Base-by-base conservation (phyloP, 2,329 filamentous ascomycete species). In the Periconia digitata region DNA sequence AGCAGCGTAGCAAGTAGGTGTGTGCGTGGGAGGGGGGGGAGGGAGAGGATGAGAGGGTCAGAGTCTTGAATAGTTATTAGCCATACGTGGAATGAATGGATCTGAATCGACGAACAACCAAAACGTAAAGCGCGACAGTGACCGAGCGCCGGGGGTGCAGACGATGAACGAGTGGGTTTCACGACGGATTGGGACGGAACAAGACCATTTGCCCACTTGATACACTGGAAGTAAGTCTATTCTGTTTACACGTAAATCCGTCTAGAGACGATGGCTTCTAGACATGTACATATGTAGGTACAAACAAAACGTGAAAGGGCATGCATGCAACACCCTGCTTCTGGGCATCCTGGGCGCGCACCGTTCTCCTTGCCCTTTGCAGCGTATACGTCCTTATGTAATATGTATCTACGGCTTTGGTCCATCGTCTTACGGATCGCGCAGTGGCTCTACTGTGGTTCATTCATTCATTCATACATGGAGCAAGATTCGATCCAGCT, bases 131-230 rank as follows among this genome's bases (percentile, higher is more conserved):
- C 45, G 42, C 44, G 49, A 47, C 39, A 34, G 37, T 41, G 49
- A 47, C 46, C 49, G 44, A 47, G 49, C 49, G 49, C 44, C 44
- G 44, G 42, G 27, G 39, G 24, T 43, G 49, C 42, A 48, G 32
- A 40, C 42, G 16, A 45, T 42, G 39, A 29, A 37, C 20, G 40
- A 32, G 35, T 22, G 18, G 36, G 49, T 48, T 48, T 51, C 45
- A 51, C 42, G 34, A 35, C 10, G 18, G 24, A 21, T 29, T 16
- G n/a, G 38, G 27, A 32, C 10, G 27, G 27, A 10, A 15, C 27
- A 15, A 32, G n/a, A 6, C 27, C 10, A 22, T 23, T 16, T 39
- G 39, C 21, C 32, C 24, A 21, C 13, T 40, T 15, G 20, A 16
- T 21, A n/a, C 13, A 21, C n/a, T n/a, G n/a, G n/a, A n/a, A n/a